Evolutionary conservation across 768 basidiomycete species (phyloP), one percentile per base, ranked within the genome.

Genomic region (Erythrobasidium yunnanense): DNA sequence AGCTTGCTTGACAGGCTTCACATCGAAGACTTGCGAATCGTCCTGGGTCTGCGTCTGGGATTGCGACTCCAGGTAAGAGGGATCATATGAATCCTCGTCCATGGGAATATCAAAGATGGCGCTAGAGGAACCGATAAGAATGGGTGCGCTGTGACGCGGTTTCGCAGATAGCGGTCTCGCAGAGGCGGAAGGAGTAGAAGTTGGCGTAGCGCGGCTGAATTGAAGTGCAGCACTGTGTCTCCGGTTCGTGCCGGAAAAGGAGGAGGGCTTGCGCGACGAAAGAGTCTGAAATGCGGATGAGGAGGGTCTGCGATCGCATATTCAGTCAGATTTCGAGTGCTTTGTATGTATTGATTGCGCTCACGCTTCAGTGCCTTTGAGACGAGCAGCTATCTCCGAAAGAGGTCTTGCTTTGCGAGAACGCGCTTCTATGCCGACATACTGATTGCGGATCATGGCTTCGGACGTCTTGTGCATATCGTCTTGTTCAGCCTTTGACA

Each of bases 91-190:
- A 15, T 63, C 60, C 32, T 51, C 60, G 25, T 50, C 45, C 17
- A 49, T 38, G 25, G 32, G 30, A 18, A 33, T 20, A 45, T 58
- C 56, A 33, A 23, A 51, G 47, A 63, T 63, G n/a, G 35, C 47
- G 49, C 60, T 63, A 2, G 60, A 63, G n/a, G 60, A 63, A 23
- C 29, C 49, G 20, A 63, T 63, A 11, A 34, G 32, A 32, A 63
- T 63, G 49, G 33, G 5, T 45, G n/a, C n/a, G n/a, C n/a, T n/a
- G n/a, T n/a, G n/a, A n/a, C n/a, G n/a, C n/a, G n/a, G n/a, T n/a
- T n/a, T n/a, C n/a, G n/a, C n/a, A n/a, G n/a, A n/a, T n/a, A n/a
- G n/a, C n/a, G n/a, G n/a, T n/a, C n/a, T n/a, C n/a, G n/a, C n/a
- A n/a, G n/a, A n/a, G n/a, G n/a, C n/a, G n/a, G n/a, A n/a, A n/a